These are phyloP conservation scores for Beauveria asiatica DNA, from an alignment of 2,329 filamentous ascomycete species.

Conservation along the genomic window DNA sequence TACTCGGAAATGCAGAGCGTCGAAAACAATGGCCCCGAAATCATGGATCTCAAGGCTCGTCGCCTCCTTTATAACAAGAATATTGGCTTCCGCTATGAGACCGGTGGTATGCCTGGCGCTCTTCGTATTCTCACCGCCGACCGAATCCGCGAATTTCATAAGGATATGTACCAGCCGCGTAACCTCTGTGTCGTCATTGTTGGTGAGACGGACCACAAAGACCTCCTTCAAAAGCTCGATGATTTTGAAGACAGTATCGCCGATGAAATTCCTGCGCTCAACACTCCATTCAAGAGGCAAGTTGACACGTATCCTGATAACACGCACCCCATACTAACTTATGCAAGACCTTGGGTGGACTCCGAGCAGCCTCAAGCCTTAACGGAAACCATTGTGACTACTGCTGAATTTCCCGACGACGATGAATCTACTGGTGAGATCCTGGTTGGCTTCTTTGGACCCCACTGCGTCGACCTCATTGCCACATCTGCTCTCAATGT, in stretches of 20 bases:
- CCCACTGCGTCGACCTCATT: slow-evolving; percentile 63
- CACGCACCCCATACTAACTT: background rate
- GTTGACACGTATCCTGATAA: background rate
- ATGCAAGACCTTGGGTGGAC: slow-evolving; percentile 69
- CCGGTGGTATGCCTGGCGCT: slow-evolving; percentile 93
- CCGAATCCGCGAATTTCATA: slow-evolving; percentile 88
- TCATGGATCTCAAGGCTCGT: slow-evolving; percentile 79
- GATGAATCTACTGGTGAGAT: slow-evolving; percentile 92
- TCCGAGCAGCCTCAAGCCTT: slow-evolving; percentile 70
- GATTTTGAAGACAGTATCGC: slow-evolving; percentile 82
- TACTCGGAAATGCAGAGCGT: slow-evolving; percentile 99
- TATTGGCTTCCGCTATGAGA: slow-evolving; percentile 92
- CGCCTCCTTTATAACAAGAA: slow-evolving; percentile 79
- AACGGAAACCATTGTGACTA: slow-evolving; percentile 63
- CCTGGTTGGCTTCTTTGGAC: slow-evolving; percentile 77
- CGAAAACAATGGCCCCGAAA: slow-evolving; percentile 72
- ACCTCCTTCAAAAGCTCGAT: slow-evolving; percentile 74
- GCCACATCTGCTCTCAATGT: slow-evolving; percentile 67
- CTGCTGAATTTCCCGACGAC: slow-evolving; percentile 88
- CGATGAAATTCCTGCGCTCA: slow-evolving; percentile 66
- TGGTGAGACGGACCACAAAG: slow-evolving; percentile 78
- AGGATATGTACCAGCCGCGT: slow-evolving; percentile 95
- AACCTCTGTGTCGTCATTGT: slow-evolving; percentile 87
- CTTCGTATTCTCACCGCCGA: slow-evolving; percentile 79
- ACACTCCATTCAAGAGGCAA: slow-evolving; percentile 64